Base-by-base conservation (phyloP, 1,139 yeast genomes). In the Suhomyces taliae region DNA sequence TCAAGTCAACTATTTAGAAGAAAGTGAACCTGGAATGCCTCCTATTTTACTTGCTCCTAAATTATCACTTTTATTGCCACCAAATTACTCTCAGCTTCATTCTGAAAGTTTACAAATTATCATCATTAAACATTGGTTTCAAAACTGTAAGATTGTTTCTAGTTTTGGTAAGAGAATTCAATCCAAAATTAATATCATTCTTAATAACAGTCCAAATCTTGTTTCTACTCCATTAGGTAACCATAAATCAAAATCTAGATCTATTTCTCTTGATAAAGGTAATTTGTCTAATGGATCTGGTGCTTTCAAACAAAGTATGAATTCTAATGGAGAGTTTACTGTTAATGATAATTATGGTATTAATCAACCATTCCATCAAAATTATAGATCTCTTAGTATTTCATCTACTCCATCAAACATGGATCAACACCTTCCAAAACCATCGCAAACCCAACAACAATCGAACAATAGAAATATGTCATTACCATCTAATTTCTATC, bases 161-260 rank as follows among this genome's bases (percentile, higher is more conserved):
- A 65, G 74, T 29, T 76, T 70, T 57, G 79, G 81, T 36, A 75
- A 74, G 53, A 63, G 79, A 51, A 75, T 76, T 45, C 80, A 76
- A 53, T 69, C 70, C 57, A 76, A 75, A 54, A 72, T 75, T 50
- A 72, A 72, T 48, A 58, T 65, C 33, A 64, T 74, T 40, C 60
- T 73, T 49, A 68, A 53, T 41, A 40, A 41, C 24, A 42, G 29
- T 29, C 33, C 43, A 3, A 36, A n/a, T 12, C 34, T 39, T 14
- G 38, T 33, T 8, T 8, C 39, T 6, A 6, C 40, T 7, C 14
- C 36, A 10, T 12, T 39, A 24, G 29, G 38, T 55, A 57, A 32
- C 34, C 35, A 36, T n/a, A 47, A 47, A 37, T 26, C 40, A 4
- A 47, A 47, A 32, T 44, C 47, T 11, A 47, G 50, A 41, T 41